Evolutionary conservation across 192 early-diverging fungal species (phyloP).

Genomic region (Dimargaris verticillata): DNA sequence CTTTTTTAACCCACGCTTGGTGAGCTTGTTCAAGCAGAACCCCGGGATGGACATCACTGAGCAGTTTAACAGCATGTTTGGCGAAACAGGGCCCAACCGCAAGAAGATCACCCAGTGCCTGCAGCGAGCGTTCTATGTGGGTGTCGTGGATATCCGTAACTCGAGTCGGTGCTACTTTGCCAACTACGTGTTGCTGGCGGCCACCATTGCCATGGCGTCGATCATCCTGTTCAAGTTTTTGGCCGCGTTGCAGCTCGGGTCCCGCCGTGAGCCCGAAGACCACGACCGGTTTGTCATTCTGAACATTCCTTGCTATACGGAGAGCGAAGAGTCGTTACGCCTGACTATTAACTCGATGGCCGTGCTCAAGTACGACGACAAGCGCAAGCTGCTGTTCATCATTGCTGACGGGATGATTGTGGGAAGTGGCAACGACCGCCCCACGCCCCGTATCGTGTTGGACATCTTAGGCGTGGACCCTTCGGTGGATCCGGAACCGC

Average conservation of each 20-base stretch:
- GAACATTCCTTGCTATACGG: slow-evolving; percentile 96
- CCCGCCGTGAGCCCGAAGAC: slow-evolving; percentile 58
- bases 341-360: slow-evolving; percentile 92
- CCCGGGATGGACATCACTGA: slow-evolving; percentile 45
- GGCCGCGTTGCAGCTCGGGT: slow-evolving; percentile 78
- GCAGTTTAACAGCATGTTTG: slow-evolving; percentile 35
- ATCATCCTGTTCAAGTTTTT: slow-evolving; percentile 90
- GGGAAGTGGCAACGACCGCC: slow-evolving; percentile 88
- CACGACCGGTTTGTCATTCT: slow-evolving; percentile 82
- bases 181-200: slow-evolving; percentile 68
- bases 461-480: slow-evolving; percentile 88
- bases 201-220: slow-evolving; percentile 61
- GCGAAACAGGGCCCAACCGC: slow-evolving; percentile 21
- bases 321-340: slow-evolving; percentile 83
- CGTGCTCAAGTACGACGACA: slow-evolving; percentile 83
- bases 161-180: slow-evolving; percentile 61
- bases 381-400: slow-evolving; percentile 91
- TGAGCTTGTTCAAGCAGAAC: slow-evolving; percentile 44
- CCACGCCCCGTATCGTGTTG: slow-evolving; percentile 90
- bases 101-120: slow-evolving; percentile 52
- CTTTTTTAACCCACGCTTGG: slow-evolving; percentile 42
- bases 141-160: slow-evolving; percentile 69
- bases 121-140: slow-evolving; percentile 69
- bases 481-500: slow-evolving; percentile 64
- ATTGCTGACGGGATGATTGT: slow-evolving; percentile 95